A percentile compares a stretch with the other conserved stretches of the same genome.
Evolutionary conservation across 2,329 filamentous ascomycete species (phyloP).

Genomic region (Ophiognomonia clavigignenti-juglandacearum): DNA sequence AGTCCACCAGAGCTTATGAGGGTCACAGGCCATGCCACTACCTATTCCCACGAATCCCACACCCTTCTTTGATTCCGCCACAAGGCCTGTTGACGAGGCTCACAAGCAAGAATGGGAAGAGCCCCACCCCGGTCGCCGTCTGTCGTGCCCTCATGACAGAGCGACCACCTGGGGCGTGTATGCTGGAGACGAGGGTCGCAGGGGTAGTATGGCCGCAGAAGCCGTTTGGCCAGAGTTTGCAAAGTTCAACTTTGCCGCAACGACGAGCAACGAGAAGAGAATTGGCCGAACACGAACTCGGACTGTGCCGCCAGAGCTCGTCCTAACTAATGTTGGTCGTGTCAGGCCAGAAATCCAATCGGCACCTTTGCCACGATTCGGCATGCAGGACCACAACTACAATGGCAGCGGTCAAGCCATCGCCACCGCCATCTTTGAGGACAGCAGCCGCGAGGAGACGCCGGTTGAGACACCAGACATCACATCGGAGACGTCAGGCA

Average conservation of each 20-base stretch:
- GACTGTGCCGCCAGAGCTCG: slow-evolving; percentile 5
- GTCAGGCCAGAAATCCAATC: slow-evolving; percentile 9
- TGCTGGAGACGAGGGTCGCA: slow-evolving; percentile 25
- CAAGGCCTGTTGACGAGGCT: slow-evolving; percentile 19
- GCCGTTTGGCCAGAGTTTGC: slow-evolving; percentile 19
- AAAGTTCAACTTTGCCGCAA: slow-evolving; percentile 12
- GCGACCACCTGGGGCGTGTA: slow-evolving; percentile 20
- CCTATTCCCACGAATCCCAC: slow-evolving; percentile 30
- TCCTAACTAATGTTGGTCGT: slow-evolving; percentile 5
- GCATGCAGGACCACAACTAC: background rate
- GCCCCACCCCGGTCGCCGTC: slow-evolving; percentile 39
- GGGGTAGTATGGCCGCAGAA: slow-evolving; percentile 47
- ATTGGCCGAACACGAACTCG: slow-evolving; percentile 14
- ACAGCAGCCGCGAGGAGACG: background rate
- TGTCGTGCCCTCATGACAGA: slow-evolving; percentile 27
- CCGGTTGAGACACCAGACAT: slow-evolving; percentile 2
- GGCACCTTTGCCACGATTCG: slow-evolving; percentile 10
- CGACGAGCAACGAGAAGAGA: slow-evolving; percentile 14
- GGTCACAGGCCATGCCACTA: slow-evolving; percentile 52
- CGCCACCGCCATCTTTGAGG: background rate
- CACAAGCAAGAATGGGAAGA: slow-evolving; percentile 35
- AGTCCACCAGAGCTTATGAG: slow-evolving; percentile 40
- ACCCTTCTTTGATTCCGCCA: slow-evolving; percentile 17
- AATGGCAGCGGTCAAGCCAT: background rate
- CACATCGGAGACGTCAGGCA: slow-evolving; percentile 11